These are phyloP conservation scores for Talaromyces sp. DNA, from an alignment of 2,329 filamentous ascomycete species.

Conservation along the genomic window DNA sequence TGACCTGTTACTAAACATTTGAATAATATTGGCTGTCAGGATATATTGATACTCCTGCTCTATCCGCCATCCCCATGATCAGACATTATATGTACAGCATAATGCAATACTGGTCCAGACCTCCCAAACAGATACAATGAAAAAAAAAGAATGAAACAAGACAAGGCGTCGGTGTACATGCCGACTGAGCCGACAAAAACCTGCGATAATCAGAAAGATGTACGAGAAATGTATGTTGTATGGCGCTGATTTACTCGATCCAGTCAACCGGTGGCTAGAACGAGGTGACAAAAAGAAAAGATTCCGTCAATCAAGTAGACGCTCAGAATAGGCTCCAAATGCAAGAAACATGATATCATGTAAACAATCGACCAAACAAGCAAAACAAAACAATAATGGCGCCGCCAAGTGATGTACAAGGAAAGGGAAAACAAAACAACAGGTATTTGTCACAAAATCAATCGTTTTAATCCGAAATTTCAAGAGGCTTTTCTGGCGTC, in stretches of 20 bases:
- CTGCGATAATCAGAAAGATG: not conserved
- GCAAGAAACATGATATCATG: slow-evolving; percentile 1
- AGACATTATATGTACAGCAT: slow-evolving; percentile 1
- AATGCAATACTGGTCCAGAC: not conserved
- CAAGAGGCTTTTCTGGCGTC: slow-evolving; percentile 9
- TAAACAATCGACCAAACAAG: not conserved
- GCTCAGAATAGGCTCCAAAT: slow-evolving; percentile 1
- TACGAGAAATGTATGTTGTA: not conserved
- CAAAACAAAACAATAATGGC: not conserved
- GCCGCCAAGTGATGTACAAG: not conserved
- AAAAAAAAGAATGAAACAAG: not conserved
- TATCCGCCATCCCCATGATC: not conserved
- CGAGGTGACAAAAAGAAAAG: not conserved
- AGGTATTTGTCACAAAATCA: not conserved
- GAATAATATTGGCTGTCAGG: not conserved
- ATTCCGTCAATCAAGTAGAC: not conserved
- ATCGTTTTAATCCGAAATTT: slow-evolving; percentile 11
- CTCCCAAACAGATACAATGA: not conserved
- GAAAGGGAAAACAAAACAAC: not conserved
- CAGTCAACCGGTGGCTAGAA: not conserved
- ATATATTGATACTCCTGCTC: not conserved
- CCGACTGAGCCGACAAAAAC: not conserved
- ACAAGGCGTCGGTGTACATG: not conserved
- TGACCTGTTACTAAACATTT: not conserved
- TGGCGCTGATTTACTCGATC: not conserved